Percentiles rank a stretch among this genome's conserved stretches.
phyloP scores from a whole-genome alignment of 129 eudicot species.

The Daucus carota region DNA sequence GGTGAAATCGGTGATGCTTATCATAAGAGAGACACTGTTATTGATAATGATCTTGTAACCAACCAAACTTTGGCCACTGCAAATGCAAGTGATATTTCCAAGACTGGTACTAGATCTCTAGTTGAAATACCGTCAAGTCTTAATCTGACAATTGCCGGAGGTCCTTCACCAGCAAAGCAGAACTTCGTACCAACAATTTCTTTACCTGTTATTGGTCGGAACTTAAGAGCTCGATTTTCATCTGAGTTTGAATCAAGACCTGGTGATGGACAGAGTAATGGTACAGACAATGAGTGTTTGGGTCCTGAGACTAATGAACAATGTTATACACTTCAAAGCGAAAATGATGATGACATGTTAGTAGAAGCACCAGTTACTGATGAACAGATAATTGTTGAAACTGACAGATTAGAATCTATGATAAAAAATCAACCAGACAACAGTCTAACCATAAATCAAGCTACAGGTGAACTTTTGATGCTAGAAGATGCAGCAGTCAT shows the following conservation, averaged over 20 bases:
- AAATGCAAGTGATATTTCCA: slow-evolving; percentile 12
- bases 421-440: slow-evolving; percentile 14
- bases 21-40: slow-evolving; percentile 16
- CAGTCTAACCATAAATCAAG: slow-evolving; percentile 6
- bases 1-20: slow-evolving; percentile 21
- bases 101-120: slow-evolving; percentile 23
- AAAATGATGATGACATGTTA: slow-evolving; percentile 1
- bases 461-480: neutral
- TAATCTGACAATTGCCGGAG: slow-evolving; percentile 86
- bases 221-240: slow-evolving; percentile 54
- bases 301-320: neutral
- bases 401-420: slow-evolving; percentile 14
- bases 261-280: slow-evolving; percentile 9
- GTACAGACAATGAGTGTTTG: slow-evolving; percentile 13
- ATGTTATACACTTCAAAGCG: slow-evolving; percentile 16
- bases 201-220: slow-evolving; percentile 81
- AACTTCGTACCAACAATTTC: slow-evolving; percentile 73
- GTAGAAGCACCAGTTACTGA: slow-evolving; percentile 15
- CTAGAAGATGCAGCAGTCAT: slow-evolving; percentile 19
- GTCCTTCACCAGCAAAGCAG: slow-evolving; percentile 86
- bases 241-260: slow-evolving; percentile 19
- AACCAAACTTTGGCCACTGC: slow-evolving; percentile 15
- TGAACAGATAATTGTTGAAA: slow-evolving; percentile 25
- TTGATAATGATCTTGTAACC: slow-evolving; percentile 12
- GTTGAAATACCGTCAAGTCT: slow-evolving; percentile 19